Conservation (phyloP, 352 stramenopile species). For the Pythium scleroteichum region DNA sequence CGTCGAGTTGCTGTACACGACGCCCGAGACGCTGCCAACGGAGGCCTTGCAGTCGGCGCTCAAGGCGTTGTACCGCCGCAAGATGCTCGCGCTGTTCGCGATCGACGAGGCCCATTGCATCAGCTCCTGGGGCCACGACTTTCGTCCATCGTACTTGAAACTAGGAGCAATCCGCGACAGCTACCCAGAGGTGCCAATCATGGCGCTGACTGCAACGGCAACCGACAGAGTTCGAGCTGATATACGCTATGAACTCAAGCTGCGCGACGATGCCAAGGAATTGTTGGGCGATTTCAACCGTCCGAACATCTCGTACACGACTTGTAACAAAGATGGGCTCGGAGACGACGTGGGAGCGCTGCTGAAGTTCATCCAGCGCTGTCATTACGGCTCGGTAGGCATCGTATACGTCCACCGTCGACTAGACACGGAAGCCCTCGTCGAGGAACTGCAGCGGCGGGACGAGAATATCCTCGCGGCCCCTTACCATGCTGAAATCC, state of each 20-base stretch:
- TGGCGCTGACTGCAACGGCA: conserved; percentile 91
- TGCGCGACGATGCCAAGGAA: conserved; percentile 34
- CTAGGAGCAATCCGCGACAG: conserved; percentile 37
- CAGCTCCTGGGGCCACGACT: conserved; percentile 90
- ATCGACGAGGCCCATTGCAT: conserved; percentile 94
- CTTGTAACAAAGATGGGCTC: conserved; percentile 44
- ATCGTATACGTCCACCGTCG: conserved; percentile 58
- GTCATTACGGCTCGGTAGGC: conserved; percentile 31
- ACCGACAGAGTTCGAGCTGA: conserved; percentile 60
- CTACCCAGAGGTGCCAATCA: conserved; percentile 47
- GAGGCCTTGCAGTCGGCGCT: conserved; percentile 51
- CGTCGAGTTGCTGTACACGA: conserved; percentile 86
- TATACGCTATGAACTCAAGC: conserved; percentile 42
- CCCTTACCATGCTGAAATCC: conserved; percentile 55
- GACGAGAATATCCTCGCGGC: conserved; percentile 33
- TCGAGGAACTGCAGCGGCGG: conserved; percentile 28
- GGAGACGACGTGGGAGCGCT: conserved; percentile 35
- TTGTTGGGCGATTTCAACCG: conserved; percentile 58
- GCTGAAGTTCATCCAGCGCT: conserved; percentile 36
- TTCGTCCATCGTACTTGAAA: conserved; percentile 70
- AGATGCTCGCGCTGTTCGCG: conserved; percentile 50
- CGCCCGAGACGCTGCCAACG: conserved; percentile 76
- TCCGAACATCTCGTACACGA: conserved; percentile 58
- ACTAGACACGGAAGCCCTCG: conserved; percentile 51
- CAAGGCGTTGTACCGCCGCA: conserved; percentile 22